Percentiles rank a stretch among this genome's conserved stretches.
phyloP scores from a whole-genome alignment of 352 stramenopile species.

The Phytophthora pistaciae region DNA sequence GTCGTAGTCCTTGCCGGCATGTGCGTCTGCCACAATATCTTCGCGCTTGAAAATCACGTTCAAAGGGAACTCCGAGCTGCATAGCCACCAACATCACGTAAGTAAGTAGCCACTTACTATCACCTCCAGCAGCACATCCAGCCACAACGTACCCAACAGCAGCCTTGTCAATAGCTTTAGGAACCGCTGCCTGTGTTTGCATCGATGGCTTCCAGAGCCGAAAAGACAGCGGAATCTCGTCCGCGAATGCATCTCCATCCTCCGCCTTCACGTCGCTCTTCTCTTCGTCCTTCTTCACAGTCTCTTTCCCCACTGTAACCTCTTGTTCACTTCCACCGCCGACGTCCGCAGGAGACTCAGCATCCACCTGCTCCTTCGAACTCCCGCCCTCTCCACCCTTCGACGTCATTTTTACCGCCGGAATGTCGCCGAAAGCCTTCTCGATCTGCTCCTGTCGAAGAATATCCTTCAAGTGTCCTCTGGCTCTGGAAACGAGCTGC shows the following conservation, averaged over 20 bases:
- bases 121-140: conserved; percentile 1
- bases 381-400: conserved; percentile 4
- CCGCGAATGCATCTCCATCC: conserved; percentile 40
- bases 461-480: conserved; percentile 70
- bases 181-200: conserved; percentile 35
- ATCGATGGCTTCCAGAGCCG: conserved; percentile 69
- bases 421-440: conserved; percentile 60
- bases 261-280: conserved; percentile 7
- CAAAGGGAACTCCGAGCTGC: conserved; percentile 66
- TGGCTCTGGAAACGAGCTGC: conserved; percentile 66
- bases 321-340: background rate
- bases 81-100: background rate
- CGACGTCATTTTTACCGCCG: conserved; percentile 16
- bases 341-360: conserved; percentile 7
- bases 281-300: background rate
- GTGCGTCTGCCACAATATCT: conserved; percentile 64
- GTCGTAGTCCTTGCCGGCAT: conserved; percentile 76
- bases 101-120: background rate
- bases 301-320: background rate
- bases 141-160: conserved; percentile 53
- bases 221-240: conserved; percentile 73
- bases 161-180: conserved; percentile 61
- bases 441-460: conserved; percentile 68
- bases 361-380: background rate
- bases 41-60: conserved; percentile 89